Evolutionary conservation across 1,284 basidiomycete genomes (phyloP), one percentile per base, ranked within the genome.

Genomic region (Ceratobasidium papillatum): DNA sequence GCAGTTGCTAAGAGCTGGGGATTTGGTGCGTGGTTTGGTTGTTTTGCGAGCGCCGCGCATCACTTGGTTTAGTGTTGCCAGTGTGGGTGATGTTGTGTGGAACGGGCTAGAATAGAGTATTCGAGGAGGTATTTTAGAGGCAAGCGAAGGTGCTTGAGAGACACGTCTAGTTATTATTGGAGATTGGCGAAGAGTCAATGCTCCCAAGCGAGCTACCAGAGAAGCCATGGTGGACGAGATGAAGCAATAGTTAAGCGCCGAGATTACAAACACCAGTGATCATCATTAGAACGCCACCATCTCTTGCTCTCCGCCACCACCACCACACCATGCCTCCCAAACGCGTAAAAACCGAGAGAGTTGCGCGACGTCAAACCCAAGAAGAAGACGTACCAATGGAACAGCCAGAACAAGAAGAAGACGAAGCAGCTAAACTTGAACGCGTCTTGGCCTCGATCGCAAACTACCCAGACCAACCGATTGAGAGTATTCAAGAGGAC

Each of bases 61-160:
- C 3, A 92, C 88, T 82, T 96, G 94, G 83, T 95, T 95, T 78
- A 96, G 87, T 0, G 95, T 96, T 54, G 87, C 86, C 74, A 84
- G 82, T 3, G 87, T 80, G 14, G 86, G 83, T 0, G 88, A 83
- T 22, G 92, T 87, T 5, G 88, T 82, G 75, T 92, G 91, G 83
- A 96, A 94, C 11, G 86, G 80, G 75, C 89, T 88, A 22, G 69
- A 47, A 30, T 8, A 19, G n/a, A 38, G 8, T 7, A 27, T 12
- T 45, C 27, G 9, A 38, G 17, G 32, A 30, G 36, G 12, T 11
- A 32, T 12, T 61, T 19, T 34, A 11, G 32, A 38, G 36, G 38
- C 22, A 9, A 19, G 30, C 14, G 59, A 45, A 3, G 38, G 32
- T 22, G 30, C 32, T 14, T 36, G 69, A 4, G 41, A 3, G 22